Conservation (phyloP, 192 early-diverging fungal species). For the Coemansia sp. region DNA sequence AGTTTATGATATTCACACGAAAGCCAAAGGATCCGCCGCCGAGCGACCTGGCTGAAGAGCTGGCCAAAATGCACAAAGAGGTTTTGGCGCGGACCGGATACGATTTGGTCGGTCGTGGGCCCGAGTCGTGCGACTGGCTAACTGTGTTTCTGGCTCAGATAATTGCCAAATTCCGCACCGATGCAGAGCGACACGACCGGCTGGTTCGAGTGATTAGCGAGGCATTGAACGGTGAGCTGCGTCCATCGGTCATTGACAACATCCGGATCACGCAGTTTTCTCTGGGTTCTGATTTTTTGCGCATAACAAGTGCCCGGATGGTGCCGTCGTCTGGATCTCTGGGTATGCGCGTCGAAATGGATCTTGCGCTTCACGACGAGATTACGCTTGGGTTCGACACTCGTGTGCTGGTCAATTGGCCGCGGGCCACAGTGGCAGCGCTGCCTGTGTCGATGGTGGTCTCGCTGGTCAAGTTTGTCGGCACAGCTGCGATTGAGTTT, state of each 20-base stretch:
- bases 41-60: slow-evolving; percentile 40
- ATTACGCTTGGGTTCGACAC: slow-evolving; percentile 93
- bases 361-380: slow-evolving; percentile 87
- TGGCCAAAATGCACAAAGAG: slow-evolving; percentile 48
- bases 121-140: slow-evolving; percentile 60
- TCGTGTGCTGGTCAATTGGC: slow-evolving; percentile 93
- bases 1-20: slow-evolving; percentile 51
- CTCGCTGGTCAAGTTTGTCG: slow-evolving; percentile 84
- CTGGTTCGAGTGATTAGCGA: slow-evolving; percentile 54
- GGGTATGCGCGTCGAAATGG: slow-evolving; percentile 59
- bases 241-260: slow-evolving; percentile 44
- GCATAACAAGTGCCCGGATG: slow-evolving; percentile 50
- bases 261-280: slow-evolving; percentile 56
- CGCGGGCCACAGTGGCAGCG: slow-evolving; percentile 80
- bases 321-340: slow-evolving; percentile 41
- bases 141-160: slow-evolving; percentile 57
- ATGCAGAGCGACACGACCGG: slow-evolving; percentile 47
- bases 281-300: slow-evolving; percentile 55
- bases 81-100: slow-evolving; percentile 50
- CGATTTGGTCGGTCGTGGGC: slow-evolving; percentile 26
- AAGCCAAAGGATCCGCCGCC: slow-evolving; percentile 46
- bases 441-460: slow-evolving; percentile 86
- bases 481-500: slow-evolving; percentile 68
- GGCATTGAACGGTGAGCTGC: slow-evolving; percentile 49
- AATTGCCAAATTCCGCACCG: slow-evolving; percentile 53